These are phyloP conservation scores for Hyphodiscus sp. DNA, from an alignment of 2,329 filamentous ascomycete genomes.

Conservation along the genomic window DNA sequence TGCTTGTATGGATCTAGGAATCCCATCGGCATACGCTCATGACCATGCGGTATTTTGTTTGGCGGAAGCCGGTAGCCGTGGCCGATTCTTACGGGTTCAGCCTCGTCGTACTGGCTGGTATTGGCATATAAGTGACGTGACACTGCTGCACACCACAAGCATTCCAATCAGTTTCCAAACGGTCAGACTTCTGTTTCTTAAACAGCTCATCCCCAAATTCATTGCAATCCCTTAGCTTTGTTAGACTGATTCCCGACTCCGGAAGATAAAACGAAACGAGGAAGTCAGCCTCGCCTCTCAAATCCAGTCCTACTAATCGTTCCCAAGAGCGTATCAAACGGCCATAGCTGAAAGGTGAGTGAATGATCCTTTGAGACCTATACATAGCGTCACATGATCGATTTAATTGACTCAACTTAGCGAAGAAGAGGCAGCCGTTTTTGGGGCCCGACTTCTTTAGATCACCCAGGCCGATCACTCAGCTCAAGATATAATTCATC, in stretches of 20 bases:
- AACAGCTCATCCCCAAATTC: neutral
- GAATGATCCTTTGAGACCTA: neutral
- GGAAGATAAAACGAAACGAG: neutral
- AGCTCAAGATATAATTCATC: neutral
- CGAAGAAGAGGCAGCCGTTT: neutral
- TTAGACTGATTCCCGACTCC: neutral
- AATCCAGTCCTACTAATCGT: neutral
- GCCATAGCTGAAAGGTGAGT: neutral
- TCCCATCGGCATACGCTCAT: neutral
- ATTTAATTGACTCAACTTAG: neutral
- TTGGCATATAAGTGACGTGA: neutral
- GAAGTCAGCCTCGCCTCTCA: neutral
- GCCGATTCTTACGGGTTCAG: neutral
- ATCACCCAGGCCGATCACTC: neutral
- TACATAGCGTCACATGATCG: neutral
- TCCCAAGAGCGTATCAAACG: neutral
- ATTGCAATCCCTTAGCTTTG: neutral
- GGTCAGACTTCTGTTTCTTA: neutral
- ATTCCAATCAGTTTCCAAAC: neutral
- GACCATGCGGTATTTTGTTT: neutral
- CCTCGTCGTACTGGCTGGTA: neutral
- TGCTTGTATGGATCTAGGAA: neutral
- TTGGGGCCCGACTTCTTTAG: neutral
- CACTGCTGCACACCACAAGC: neutral
- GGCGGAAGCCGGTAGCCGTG: neutral